These are phyloP conservation scores for Piloderma croceum DNA, from an alignment of 768 basidiomycete genomes.

Conservation along the genomic window DNA sequence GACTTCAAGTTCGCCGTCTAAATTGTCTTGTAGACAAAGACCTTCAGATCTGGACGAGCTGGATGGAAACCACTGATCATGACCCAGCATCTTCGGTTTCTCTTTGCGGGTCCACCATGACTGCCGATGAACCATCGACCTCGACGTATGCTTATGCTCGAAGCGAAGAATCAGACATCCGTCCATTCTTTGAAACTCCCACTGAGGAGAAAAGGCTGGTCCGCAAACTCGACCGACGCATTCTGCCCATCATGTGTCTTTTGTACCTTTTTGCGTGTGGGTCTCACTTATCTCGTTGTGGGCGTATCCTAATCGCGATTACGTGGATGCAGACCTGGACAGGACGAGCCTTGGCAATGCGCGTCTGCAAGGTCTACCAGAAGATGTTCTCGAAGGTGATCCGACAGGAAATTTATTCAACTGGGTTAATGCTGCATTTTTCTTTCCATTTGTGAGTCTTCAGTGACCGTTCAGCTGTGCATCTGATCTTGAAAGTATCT, in stretches of 20 bases:
- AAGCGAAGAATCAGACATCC: too few species aligned
- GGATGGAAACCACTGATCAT: too few species aligned
- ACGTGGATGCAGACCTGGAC: constrained; percentile 51
- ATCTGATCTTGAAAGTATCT: neutral
- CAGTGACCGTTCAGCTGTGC: neutral
- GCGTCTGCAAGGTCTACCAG: constrained; percentile 62
- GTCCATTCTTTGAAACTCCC: constrained; percentile 12
- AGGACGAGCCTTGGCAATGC: constrained; percentile 79
- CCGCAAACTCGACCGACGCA: constrained; percentile 59
- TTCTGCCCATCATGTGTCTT: constrained; percentile 64
- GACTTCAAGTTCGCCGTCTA: too few species aligned
- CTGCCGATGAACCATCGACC: too few species aligned
- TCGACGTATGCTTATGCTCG: too few species aligned
- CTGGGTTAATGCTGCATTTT: constrained; percentile 74
- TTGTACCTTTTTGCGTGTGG: constrained; percentile 73
- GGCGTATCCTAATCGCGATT: too few species aligned
- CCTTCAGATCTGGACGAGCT: too few species aligned
- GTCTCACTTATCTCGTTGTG: constrained; percentile 19
- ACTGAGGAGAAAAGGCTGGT: constrained; percentile 49
- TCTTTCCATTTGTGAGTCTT: constrained; percentile 66
- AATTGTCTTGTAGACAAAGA: too few species aligned
- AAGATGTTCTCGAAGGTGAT: constrained; percentile 63
- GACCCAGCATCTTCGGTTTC: too few species aligned
- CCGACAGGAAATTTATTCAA: constrained; percentile 65
- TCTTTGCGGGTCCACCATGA: too few species aligned